Evolutionary conservation across 75 land plant species (phyloP).

Genomic region (Azolla pinnata): DNA sequence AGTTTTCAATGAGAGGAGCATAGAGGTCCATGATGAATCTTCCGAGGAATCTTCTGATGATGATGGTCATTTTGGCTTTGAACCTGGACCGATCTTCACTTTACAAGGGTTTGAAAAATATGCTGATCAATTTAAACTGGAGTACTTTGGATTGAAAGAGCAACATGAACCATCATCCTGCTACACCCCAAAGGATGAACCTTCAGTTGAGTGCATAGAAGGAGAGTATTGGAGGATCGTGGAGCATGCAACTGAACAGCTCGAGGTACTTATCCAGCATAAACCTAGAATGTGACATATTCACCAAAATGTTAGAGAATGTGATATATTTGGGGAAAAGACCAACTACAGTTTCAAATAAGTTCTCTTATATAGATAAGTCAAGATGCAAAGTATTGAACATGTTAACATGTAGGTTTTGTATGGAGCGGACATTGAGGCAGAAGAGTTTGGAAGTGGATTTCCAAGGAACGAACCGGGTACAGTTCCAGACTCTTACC

Average conservation of each 20-base stretch:
- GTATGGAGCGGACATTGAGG: constrained; percentile 33
- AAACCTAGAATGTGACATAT: too few relatives aligned
- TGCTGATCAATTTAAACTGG: constrained; percentile 71
- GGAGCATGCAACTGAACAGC: constrained; percentile 27
- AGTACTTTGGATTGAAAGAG: constrained; percentile 47
- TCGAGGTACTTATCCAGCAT: constrained; percentile 31
- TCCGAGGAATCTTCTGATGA: constrained; percentile 18
- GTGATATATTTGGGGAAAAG: too few relatives aligned
- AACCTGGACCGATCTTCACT: constrained; percentile 59
- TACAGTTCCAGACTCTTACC: constrained; percentile 12
- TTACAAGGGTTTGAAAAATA: constrained; percentile 60
- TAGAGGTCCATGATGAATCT: constrained; percentile 8
- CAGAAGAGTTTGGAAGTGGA: constrained; percentile 22
- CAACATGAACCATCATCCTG: constrained; percentile 5
- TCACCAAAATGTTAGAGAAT: too few relatives aligned
- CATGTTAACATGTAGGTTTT: constrained; percentile 15
- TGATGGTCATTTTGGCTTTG: constrained; percentile 39
- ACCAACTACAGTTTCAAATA: too few relatives aligned
- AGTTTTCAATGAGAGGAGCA: too few relatives aligned
- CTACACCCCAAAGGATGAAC: constrained; percentile 8
- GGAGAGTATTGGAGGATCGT: constrained; percentile 35
- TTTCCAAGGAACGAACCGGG: constrained; percentile 20
- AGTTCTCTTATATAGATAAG: too few relatives aligned
- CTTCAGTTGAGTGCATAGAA: constrained; percentile 21
- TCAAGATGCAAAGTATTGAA: neutral